Percentiles rank a stretch among this genome's conserved stretches.
These are phyloP conservation scores for Parasarocladium wereldwijsianum DNA, from an alignment of 2,329 filamentous ascomycete species.

Conservation along the genomic window DNA sequence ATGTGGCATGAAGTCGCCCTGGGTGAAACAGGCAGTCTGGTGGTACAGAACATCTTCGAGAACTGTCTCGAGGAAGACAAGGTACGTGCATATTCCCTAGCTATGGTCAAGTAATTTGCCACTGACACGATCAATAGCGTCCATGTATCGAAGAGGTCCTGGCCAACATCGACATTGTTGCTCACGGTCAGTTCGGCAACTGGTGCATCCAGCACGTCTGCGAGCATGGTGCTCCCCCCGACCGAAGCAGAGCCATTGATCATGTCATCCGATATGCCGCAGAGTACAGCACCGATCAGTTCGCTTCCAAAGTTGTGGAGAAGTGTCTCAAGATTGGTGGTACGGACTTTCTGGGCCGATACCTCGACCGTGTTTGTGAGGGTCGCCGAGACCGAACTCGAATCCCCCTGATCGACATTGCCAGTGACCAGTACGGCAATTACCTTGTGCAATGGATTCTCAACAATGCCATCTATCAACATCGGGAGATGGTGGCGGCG, in stretches of 20 bases:
- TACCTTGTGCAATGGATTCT: slow-evolving; percentile 97
- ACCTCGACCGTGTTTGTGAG: slow-evolving; percentile 87
- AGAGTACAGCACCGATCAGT: slow-evolving; percentile 98
- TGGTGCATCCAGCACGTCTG: slow-evolving; percentile 99
- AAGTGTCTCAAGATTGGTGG: slow-evolving; percentile 97
- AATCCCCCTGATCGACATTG: slow-evolving; percentile 94
- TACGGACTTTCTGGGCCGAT: slow-evolving; percentile 76
- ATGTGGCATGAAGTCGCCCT: slow-evolving; percentile 99
- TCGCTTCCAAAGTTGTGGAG: slow-evolving; percentile 96
- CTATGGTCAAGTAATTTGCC: neutral
- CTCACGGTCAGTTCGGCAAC: slow-evolving; percentile 95
- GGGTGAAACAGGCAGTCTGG: slow-evolving; percentile 91
- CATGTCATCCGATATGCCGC: slow-evolving; percentile 88
- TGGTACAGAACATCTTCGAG: slow-evolving; percentile 99
- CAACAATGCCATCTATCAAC: slow-evolving; percentile 72
- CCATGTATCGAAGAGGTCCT: slow-evolving; percentile 96
- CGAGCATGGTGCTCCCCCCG: slow-evolving; percentile 81
- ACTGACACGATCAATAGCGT: slow-evolving; percentile 40
- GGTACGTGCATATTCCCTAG: slow-evolving; percentile 33
- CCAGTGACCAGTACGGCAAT: slow-evolving; percentile 97
- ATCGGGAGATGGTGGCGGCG: slow-evolving; percentile 81
- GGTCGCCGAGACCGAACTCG: slow-evolving; percentile 80
- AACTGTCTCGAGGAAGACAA: slow-evolving; percentile 98
- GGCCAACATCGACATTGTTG: slow-evolving; percentile 86
- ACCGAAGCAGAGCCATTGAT: slow-evolving; percentile 86